These are phyloP conservation scores for Alternaria brassicae DNA, from an alignment of 2,329 filamentous ascomycete genomes.

Conservation along the genomic window DNA sequence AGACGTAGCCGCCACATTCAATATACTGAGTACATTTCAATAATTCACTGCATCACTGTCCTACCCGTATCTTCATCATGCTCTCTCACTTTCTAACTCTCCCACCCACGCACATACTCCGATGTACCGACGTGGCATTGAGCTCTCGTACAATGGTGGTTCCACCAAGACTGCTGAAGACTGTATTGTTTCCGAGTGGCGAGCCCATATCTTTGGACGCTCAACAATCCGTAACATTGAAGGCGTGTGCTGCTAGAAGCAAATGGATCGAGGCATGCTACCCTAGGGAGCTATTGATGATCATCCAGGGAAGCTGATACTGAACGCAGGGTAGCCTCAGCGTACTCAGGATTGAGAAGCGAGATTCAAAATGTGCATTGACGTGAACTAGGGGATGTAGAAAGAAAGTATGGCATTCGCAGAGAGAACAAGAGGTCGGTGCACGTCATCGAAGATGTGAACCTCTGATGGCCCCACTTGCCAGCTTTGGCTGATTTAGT, in stretches of 20 bases:
- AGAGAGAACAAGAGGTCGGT: neutral
- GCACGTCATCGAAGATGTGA: neutral
- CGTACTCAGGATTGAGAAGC: no score
- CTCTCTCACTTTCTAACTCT: no score
- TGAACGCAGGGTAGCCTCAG: neutral
- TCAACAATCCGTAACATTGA: neutral
- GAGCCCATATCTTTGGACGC: no score
- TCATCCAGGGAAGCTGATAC: neutral
- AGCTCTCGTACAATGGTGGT: neutral
- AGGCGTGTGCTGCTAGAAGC: neutral
- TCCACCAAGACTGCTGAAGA: neutral
- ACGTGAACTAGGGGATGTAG: neutral
- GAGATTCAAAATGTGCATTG: neutral
- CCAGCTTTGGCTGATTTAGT: neutral
- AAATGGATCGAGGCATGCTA: neutral
- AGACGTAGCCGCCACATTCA: neutral
- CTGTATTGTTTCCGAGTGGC: neutral
- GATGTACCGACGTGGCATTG: neutral
- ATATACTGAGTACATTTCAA: no score
- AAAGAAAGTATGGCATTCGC: neutral
- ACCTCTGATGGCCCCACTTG: neutral
- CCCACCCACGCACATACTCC: neutral
- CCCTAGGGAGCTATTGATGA: neutral
- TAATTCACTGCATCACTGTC: neutral
- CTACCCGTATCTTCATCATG: neutral